phyloP scores from a whole-genome alignment of 768 basidiomycete genomes.

The Naganishia antarctica region DNA sequence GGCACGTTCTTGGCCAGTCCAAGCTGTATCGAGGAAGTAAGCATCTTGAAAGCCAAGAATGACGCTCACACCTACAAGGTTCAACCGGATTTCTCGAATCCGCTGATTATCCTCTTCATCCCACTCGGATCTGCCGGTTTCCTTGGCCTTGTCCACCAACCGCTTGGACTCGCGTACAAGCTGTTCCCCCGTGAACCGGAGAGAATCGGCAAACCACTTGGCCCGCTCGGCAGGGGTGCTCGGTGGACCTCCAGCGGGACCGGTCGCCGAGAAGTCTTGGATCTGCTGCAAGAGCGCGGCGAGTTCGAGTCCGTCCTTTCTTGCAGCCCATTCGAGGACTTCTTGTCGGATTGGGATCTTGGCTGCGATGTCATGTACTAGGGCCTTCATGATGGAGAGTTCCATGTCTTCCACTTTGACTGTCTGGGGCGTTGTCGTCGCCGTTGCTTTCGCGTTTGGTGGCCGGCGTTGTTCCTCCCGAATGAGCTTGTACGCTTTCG shows the following conservation, averaged over 20 bases:
- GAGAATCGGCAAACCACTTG: conserved; percentile 22
- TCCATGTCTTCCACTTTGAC: not conserved
- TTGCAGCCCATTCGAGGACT: conserved; percentile 14
- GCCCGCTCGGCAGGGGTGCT: conserved; percentile 3
- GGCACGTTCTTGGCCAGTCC: conserved; percentile 29
- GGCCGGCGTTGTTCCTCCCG: not conserved
- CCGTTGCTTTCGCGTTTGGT: not conserved
- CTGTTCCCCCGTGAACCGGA: conserved; percentile 19
- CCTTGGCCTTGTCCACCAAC: not conserved
- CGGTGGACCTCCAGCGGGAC: conserved; percentile 20
- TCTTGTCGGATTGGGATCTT: conserved; percentile 22
- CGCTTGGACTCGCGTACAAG: conserved; percentile 21
- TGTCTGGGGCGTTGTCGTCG: not conserved
- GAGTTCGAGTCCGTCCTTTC: conserved; percentile 23
- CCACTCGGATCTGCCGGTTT: not conserved
- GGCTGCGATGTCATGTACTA: conserved; percentile 7
- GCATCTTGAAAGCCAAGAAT: not conserved
- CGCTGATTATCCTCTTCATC: conserved; percentile 19
- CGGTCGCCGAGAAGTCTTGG: conserved; percentile 19
- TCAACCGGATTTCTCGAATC: conserved; percentile 22
- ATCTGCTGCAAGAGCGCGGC: conserved; percentile 20
- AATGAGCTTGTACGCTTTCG: conserved; percentile 17
- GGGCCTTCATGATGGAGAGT: conserved; percentile 11
- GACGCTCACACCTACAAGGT: conserved; percentile 11
- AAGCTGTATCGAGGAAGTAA: conserved; percentile 19